Conservation (phyloP, 2,329 filamentous ascomycete genomes). For the Aspergillus unguis region DNA sequence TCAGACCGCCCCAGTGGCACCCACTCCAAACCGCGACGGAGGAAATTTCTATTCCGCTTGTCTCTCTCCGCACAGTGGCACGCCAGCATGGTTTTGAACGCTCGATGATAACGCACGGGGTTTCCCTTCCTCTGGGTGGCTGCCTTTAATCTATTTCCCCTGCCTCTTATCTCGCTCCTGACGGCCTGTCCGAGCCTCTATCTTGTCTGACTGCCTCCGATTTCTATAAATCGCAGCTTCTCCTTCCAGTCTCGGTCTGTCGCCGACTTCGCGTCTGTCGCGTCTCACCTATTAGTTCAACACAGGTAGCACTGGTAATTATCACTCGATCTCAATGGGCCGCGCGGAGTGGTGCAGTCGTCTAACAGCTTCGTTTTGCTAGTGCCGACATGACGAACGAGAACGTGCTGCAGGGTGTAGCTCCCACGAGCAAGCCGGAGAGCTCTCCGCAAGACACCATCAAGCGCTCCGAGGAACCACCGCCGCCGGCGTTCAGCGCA, state of each 20-base stretch:
- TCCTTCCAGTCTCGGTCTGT: neutral
- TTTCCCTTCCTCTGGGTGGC: constrained; percentile 1
- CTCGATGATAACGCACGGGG: constrained; percentile 8
- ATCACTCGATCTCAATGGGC: neutral
- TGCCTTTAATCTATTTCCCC: constrained; percentile 2
- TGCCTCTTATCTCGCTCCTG: constrained; percentile 6
- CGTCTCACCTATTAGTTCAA: neutral
- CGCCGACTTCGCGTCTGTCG: neutral
- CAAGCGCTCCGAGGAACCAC: neutral
- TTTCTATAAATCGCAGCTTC: constrained; percentile 1
- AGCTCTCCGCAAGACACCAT: constrained; percentile 4
- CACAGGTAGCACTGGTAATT: neutral
- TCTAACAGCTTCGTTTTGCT: neutral
- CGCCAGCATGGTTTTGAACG: constrained; percentile 1
- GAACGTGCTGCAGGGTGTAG: constrained; percentile 5
- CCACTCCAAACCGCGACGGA: neutral
- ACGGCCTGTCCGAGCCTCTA: neutral
- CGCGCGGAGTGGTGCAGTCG: neutral
- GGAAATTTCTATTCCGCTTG: constrained; percentile 4
- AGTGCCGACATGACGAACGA: constrained; percentile 5
- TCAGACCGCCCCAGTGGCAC: constrained; percentile 5
- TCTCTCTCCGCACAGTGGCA: neutral
- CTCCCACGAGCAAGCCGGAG: neutral
- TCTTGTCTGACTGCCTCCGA: neutral
- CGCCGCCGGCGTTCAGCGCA: neutral